phyloP scores from a whole-genome alignment of 305 asterid species.

The Ilex paraguariensis region DNA sequence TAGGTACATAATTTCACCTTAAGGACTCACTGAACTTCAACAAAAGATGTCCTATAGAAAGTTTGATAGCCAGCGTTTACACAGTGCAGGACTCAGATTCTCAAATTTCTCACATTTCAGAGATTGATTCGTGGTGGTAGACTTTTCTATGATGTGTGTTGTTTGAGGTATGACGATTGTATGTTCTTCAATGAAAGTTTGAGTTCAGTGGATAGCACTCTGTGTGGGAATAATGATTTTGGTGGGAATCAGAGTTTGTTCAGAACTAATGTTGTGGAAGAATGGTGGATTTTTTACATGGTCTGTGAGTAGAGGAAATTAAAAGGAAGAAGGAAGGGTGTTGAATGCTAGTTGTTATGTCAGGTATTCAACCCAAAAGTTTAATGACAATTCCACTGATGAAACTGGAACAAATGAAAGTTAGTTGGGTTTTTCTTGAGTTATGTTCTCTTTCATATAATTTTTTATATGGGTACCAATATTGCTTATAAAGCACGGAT shows the following conservation, averaged over 20 bases:
- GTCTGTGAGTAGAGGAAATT: conserved; percentile 35
- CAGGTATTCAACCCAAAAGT: conserved; percentile 46
- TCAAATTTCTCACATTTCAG: conserved; percentile 45
- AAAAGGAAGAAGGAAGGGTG: conserved; percentile 50
- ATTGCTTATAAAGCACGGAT: too few relatives aligned
- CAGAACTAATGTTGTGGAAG: conserved; percentile 25
- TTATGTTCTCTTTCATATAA: background rate
- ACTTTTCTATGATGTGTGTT: conserved; percentile 53
- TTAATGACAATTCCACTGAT: conserved; percentile 43
- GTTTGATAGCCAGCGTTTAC: conserved; percentile 19
- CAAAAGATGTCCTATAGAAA: too few relatives aligned
- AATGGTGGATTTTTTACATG: conserved; percentile 48
- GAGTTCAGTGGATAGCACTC: conserved; percentile 26
- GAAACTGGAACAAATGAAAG: conserved; percentile 31
- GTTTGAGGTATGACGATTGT: conserved; percentile 47
- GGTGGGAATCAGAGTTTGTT: conserved; percentile 40
- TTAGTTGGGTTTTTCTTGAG: conserved; percentile 7
- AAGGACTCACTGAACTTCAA: too few relatives aligned
- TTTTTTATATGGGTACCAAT: too few relatives aligned
- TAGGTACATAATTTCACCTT: too few relatives aligned
- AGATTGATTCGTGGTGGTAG: conserved; percentile 37
- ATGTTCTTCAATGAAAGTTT: conserved; percentile 48
- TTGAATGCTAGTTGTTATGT: conserved; percentile 58
- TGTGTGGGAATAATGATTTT: conserved; percentile 42
- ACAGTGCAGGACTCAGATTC: conserved; percentile 35